Evolutionary conservation across 2,329 filamentous ascomycete species (phyloP).

Genomic region (Chaetothyriales sp.): DNA sequence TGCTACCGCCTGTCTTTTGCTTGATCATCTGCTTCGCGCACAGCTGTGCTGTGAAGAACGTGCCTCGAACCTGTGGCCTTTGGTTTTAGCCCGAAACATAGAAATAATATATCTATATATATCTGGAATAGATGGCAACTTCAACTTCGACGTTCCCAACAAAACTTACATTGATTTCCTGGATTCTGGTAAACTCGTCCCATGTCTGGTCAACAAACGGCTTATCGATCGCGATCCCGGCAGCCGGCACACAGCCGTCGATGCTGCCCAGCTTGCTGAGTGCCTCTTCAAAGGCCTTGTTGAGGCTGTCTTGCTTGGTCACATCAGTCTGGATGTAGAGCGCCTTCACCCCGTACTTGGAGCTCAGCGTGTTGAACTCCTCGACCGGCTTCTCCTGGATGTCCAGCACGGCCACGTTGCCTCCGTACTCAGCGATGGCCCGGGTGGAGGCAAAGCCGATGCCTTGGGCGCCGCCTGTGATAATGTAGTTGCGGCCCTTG

Average conservation of each 20-base stretch:
- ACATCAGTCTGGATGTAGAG: constrained; percentile 35
- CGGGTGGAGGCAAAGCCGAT: constrained; percentile 26
- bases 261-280: constrained; percentile 25
- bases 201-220: constrained; percentile 32
- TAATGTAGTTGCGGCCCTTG: constrained; percentile 23
- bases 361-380: constrained; percentile 23
- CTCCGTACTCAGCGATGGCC: constrained; percentile 29
- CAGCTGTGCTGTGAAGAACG: constrained; percentile 33
- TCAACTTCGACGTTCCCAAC: too few relatives aligned
- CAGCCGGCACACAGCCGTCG: constrained; percentile 25
- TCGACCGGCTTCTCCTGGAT: constrained; percentile 18
- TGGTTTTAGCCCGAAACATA: too few relatives aligned
- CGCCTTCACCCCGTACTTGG: constrained; percentile 29
- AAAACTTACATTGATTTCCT: constrained; percentile 31
- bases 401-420: constrained; percentile 26
- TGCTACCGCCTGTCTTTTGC: constrained; percentile 26
- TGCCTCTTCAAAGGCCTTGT: constrained; percentile 28
- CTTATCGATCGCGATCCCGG: constrained; percentile 30
- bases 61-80: constrained; percentile 32
- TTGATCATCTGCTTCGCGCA: constrained; percentile 37
- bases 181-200: constrained; percentile 28
- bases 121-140: too few relatives aligned
- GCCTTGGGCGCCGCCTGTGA: constrained; percentile 28
- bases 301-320: constrained; percentile 28
- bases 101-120: too few relatives aligned